Conservation (phyloP, 306 rosid genomes). For the Trifolium dubium region DNA sequence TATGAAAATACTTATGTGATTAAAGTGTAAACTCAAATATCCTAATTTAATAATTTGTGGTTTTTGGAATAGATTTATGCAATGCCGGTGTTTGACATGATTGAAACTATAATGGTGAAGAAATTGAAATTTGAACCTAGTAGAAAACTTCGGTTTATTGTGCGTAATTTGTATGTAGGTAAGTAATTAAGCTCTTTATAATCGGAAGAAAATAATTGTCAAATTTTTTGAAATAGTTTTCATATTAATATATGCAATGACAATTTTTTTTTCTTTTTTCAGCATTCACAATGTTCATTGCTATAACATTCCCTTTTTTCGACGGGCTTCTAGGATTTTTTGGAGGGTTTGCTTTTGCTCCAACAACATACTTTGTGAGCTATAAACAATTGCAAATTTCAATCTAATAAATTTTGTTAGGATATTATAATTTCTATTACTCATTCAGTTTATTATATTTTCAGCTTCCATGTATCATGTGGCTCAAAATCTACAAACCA, state of each 20-base stretch:
- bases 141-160: conserved; percentile 63
- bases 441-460: neutral
- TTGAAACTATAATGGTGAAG: conserved; percentile 74
- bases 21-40: neutral
- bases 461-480: conserved; percentile 90
- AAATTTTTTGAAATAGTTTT: conserved; percentile 4
- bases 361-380: conserved; percentile 84
- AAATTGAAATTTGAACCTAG: conserved; percentile 62
- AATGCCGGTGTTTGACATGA: conserved; percentile 95
- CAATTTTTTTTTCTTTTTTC: conserved; percentile 28
- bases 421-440: neutral
- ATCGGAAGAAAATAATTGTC: neutral
- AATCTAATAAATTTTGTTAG: neutral
- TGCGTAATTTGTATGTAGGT: conserved; percentile 80
- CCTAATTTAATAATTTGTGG: neutral
- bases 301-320: conserved; percentile 80
- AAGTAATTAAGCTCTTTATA: conserved; percentile 38
- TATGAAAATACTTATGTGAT: neutral
- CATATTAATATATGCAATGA: neutral
- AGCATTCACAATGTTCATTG: conserved; percentile 79
- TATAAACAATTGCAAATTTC: neutral
- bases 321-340: conserved; percentile 73
- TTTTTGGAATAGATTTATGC: conserved; percentile 62
- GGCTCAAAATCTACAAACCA: conserved; percentile 85
- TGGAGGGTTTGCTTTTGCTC: conserved; percentile 93